Conservation (phyloP, 768 basidiomycete species). For the Russula abietina region DNA sequence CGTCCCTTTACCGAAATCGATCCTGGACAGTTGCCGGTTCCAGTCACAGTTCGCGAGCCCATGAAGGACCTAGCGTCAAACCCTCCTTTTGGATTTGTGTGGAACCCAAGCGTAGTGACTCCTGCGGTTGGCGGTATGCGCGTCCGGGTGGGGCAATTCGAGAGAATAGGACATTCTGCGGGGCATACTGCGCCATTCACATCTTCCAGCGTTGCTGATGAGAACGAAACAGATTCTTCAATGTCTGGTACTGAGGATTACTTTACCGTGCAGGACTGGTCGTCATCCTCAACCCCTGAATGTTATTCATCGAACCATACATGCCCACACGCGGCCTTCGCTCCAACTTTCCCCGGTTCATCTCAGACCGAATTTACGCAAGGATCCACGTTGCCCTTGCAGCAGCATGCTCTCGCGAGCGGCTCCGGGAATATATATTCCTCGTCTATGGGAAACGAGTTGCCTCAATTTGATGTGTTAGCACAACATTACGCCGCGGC, state of each 20-base stretch:
- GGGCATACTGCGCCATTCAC: neutral
- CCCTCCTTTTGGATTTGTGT: neutral
- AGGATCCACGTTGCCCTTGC: neutral
- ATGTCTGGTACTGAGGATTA: constrained; percentile 8
- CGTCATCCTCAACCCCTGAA: neutral
- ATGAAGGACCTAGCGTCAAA: neutral
- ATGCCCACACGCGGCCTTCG: neutral
- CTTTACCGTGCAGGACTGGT: constrained; percentile 11
- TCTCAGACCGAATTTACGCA: constrained; percentile 13
- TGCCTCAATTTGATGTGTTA: constrained; percentile 3
- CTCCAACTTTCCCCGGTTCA: neutral
- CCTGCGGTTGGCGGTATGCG: constrained; percentile 17
- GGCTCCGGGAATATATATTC: neutral
- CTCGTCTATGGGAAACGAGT: neutral
- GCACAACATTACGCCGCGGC: constrained; percentile 7
- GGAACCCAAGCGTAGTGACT: constrained; percentile 10
- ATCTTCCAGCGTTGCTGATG: neutral
- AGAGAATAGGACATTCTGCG: neutral
- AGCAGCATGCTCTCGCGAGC: neutral
- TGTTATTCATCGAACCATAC: neutral
- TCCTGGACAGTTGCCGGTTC: neutral
- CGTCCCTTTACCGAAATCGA: constrained; percentile 18
- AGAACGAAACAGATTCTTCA: neutral
- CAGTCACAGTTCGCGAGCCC: constrained; percentile 11
- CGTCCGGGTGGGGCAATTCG: constrained; percentile 18